These are phyloP conservation scores for Magnaporthales sp. DNA, from an alignment of 2,329 filamentous ascomycete genomes.

Conservation along the genomic window DNA sequence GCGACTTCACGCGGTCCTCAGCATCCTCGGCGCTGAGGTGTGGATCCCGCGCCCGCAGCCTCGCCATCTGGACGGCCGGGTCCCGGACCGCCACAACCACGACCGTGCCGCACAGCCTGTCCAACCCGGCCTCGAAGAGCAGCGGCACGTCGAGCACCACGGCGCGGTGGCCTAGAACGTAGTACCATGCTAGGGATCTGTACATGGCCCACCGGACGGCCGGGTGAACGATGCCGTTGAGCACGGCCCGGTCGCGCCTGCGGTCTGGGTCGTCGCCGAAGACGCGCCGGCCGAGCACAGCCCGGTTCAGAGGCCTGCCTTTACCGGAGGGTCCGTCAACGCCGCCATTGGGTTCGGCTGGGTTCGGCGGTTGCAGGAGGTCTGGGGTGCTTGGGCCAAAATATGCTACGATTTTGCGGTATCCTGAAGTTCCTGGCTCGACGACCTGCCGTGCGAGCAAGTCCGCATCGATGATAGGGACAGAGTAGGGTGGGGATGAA, in stretches of 20 bases:
- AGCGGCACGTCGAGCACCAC: conserved; percentile 89
- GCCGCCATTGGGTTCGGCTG: conserved; percentile 25
- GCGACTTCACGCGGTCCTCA: conserved; percentile 74
- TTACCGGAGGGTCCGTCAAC: conserved; percentile 30
- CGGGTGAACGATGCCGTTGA: conserved; percentile 90
- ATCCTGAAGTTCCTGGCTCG: conserved; percentile 80
- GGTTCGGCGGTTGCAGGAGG: conserved; percentile 53
- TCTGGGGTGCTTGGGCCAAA: conserved; percentile 81
- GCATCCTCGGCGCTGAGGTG: conserved; percentile 82
- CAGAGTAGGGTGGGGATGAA: conserved; percentile 67
- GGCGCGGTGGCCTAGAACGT: conserved; percentile 72
- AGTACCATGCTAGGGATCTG: conserved; percentile 60
- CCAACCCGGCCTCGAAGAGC: conserved; percentile 81
- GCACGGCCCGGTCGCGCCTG: conserved; percentile 60
- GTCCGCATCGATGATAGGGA: conserved; percentile 93
- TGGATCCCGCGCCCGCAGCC: conserved; percentile 65
- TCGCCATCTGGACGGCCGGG: conserved; percentile 70
- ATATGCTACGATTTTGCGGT: conserved; percentile 71
- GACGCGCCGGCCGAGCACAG: conserved; percentile 74
- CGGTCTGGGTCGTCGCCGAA: conserved; percentile 72
- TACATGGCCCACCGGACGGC: conserved; percentile 81
- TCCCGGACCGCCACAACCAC: conserved; percentile 81
- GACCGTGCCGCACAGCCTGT: conserved; percentile 75
- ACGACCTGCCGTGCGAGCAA: conserved; percentile 87
- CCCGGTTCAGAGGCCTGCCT: conserved; percentile 69